Conservation (phyloP, 305 asterid species). For the Euphrasia arctica region DNA sequence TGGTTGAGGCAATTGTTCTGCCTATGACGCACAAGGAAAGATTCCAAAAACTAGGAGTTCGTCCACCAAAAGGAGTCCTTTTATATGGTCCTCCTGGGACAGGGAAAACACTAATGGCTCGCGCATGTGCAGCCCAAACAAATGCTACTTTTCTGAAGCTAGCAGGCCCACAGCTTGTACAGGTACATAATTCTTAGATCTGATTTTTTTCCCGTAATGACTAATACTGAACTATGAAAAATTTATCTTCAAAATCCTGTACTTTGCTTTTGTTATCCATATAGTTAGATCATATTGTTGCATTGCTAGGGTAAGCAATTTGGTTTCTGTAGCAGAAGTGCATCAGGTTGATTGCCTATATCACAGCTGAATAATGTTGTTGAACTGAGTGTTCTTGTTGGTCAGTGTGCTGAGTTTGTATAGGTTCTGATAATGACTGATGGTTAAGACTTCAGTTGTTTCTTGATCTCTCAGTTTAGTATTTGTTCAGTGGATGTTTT, state of each 20-base stretch:
- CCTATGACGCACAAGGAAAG: slow-evolving; percentile 89
- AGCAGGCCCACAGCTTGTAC: slow-evolving; percentile 97
- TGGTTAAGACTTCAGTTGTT: neutral
- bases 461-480: neutral
- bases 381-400: neutral
- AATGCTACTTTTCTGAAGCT: slow-evolving; percentile 96
- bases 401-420: neutral
- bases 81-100: slow-evolving; percentile 59
- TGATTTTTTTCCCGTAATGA: neutral
- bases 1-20: slow-evolving; percentile 86
- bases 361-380: slow-evolving; percentile 1
- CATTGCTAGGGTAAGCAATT: neutral
- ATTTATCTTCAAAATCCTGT: slow-evolving; percentile 12
- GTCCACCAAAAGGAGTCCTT: slow-evolving; percentile 69
- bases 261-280: neutral
- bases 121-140: slow-evolving; percentile 68
- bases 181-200: slow-evolving; percentile 34
- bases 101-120: slow-evolving; percentile 58
- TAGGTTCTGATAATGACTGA: neutral
- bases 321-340: neutral
- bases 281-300: slow-evolving; percentile 3
- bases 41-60: slow-evolving; percentile 75
- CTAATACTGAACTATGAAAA: slow-evolving; percentile 12
- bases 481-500: too few relatives aligned
- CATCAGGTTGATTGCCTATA: neutral